These are phyloP conservation scores for Metschnikowia sp. DNA, from an alignment of 805 yeast genomes.

Conservation along the genomic window DNA sequence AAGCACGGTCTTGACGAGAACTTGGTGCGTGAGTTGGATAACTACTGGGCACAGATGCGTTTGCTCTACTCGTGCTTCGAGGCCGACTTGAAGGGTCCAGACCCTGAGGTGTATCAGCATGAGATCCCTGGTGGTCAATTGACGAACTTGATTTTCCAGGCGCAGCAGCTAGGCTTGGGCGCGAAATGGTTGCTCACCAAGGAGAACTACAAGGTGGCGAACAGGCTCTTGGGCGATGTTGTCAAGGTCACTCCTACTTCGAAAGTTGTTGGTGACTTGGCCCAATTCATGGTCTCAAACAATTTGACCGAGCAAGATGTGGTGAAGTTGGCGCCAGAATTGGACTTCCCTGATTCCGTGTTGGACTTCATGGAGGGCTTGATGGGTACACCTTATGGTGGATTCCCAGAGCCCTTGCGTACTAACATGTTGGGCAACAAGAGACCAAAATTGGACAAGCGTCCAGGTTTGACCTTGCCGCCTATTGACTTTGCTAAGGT, in stretches of 20 bases:
- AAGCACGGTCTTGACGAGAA: slow-evolving; percentile 67
- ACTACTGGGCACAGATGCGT: slow-evolving; percentile 99
- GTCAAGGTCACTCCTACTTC: slow-evolving; percentile 99
- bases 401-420: slow-evolving; percentile 99
- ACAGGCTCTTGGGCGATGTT: slow-evolving; percentile 86
- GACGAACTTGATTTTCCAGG: slow-evolving; percentile 97
- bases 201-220: slow-evolving; percentile 89
- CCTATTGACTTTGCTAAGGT: slow-evolving; percentile 78
- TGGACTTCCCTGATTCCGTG: slow-evolving; percentile 98
- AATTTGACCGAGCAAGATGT: slow-evolving; percentile 85
- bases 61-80: slow-evolving; percentile 93
- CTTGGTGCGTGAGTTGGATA: slow-evolving; percentile 77
- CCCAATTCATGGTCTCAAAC: slow-evolving; percentile 99
- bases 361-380: slow-evolving; percentile 98
- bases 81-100: slow-evolving; percentile 98
- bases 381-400: slow-evolving; percentile 99
- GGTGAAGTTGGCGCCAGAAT: slow-evolving; percentile 75
- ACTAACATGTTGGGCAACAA: slow-evolving; percentile 85
- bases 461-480: slow-evolving; percentile 89
- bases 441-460: slow-evolving; percentile 80
- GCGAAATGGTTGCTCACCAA: slow-evolving; percentile 96
- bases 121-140: slow-evolving; percentile 99
- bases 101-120: slow-evolving; percentile 97
- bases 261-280: slow-evolving; percentile 99
- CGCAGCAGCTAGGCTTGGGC: slow-evolving; percentile 97